Evolutionary conservation across 1,284 basidiomycete species (phyloP).

Genomic region (Cryptococcus jaspeensis): DNA sequence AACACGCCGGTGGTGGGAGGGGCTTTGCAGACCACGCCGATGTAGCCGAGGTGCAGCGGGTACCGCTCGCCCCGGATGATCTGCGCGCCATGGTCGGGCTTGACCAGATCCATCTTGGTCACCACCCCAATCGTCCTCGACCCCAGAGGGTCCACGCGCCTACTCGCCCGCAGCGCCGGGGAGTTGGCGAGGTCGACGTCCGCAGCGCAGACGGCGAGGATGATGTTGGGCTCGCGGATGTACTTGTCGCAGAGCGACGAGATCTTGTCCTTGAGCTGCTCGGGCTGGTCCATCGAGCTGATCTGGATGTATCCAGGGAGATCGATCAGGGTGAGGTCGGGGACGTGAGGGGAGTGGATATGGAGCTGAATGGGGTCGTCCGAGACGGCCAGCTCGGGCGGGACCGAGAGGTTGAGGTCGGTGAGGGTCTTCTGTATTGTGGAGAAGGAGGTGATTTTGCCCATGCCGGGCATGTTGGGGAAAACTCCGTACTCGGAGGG

Average conservation of each 20-base stretch:
- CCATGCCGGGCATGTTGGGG: constrained; percentile 66
- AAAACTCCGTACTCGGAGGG: constrained; percentile 90
- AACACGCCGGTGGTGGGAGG: constrained; percentile 47
- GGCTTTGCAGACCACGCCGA: constrained; percentile 92
- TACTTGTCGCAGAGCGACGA: constrained; percentile 87
- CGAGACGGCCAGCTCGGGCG: constrained; percentile 83
- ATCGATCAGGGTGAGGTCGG: constrained; percentile 95
- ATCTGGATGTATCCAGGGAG: constrained; percentile 98
- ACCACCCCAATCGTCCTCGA: constrained; percentile 95
- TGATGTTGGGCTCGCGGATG: constrained; percentile 96
- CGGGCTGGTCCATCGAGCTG: constrained; percentile 91
- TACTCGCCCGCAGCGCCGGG: constrained; percentile 86
- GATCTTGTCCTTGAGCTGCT: constrained; percentile 91
- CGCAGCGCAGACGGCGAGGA: constrained; percentile 95
- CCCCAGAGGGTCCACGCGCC: constrained; percentile 91
- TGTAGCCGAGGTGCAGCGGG: constrained; percentile 94
- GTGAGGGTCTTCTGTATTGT: constrained; percentile 89
- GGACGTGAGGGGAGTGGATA: constrained; percentile 93
- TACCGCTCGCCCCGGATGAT: constrained; percentile 91
- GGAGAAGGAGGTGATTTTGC: constrained; percentile 83
- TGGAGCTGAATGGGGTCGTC: constrained; percentile 94
- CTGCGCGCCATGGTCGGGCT: constrained; percentile 73
- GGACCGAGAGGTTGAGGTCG: constrained; percentile 92
- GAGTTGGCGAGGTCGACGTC: constrained; percentile 99
- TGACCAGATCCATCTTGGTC: constrained; percentile 98